Evolutionary conservation across 1,284 basidiomycete genomes (phyloP).

Genomic region (Sporisorium scitamineum): DNA sequence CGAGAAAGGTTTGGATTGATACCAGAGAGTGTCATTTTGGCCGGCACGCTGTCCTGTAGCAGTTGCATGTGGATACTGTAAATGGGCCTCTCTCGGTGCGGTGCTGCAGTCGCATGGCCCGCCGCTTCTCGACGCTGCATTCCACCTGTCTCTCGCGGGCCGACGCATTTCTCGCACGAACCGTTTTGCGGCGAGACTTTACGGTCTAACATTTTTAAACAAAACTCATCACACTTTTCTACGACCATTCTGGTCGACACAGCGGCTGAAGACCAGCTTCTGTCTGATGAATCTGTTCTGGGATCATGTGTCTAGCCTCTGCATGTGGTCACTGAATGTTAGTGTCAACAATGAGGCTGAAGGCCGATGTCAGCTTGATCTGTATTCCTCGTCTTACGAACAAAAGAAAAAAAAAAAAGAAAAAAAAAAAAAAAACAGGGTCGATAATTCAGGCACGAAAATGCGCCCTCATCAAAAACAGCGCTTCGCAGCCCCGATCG

Average conservation of each 20-base stretch:
- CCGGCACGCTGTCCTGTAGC: background rate
- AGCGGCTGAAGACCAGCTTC: too few species aligned
- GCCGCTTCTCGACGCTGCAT: background rate
- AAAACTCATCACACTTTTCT: background rate
- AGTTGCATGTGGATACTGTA: slow-evolving; percentile 13
- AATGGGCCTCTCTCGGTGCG: background rate
- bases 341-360: background rate
- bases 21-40: background rate
- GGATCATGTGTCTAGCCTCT: background rate
- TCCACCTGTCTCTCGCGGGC: slow-evolving; percentile 12
- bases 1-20: background rate
- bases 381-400: too few species aligned
- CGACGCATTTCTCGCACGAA: slow-evolving; percentile 8
- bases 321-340: background rate
- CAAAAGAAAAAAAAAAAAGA: background rate
- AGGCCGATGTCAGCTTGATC: background rate
- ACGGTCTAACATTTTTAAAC: slow-evolving; percentile 6
- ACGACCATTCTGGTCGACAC: background rate
- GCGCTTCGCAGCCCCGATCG: background rate
- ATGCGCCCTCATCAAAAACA: too few species aligned
- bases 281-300: background rate
- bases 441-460: background rate
- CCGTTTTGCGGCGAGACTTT: background rate
- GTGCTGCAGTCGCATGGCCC: slow-evolving; percentile 5
- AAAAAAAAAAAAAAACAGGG: background rate